phyloP scores from a whole-genome alignment of 306 rosid species.

The Coriaria nepalensis region DNA sequence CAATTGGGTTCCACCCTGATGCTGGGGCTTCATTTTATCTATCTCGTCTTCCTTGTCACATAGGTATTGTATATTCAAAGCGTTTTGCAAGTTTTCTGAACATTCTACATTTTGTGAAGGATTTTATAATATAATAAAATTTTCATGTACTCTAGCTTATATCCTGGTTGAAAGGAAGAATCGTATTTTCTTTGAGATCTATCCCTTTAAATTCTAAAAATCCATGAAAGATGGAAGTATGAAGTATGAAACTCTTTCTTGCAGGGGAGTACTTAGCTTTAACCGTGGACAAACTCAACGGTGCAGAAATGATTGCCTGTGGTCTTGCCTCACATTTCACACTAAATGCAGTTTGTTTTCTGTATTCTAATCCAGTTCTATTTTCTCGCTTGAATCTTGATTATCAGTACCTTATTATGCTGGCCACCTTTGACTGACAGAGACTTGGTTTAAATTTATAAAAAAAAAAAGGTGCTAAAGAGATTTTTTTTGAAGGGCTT shows the following conservation, averaged over 20 bases:
- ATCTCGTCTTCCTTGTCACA: constrained; percentile 89
- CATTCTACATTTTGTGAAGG: neutral
- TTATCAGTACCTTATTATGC: constrained; percentile 1
- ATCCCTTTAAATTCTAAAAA: too few species aligned
- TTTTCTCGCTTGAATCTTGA: constrained; percentile 12
- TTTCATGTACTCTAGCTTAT: too few species aligned
- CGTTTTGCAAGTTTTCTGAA: neutral
- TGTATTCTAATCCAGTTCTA: constrained; percentile 5
- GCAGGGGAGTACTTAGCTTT: constrained; percentile 95
- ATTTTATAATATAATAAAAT: too few species aligned
- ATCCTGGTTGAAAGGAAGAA: neutral
- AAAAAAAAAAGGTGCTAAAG: too few species aligned
- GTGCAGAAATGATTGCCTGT: constrained; percentile 93
- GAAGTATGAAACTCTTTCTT: constrained; percentile 5
- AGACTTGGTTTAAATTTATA: constrained; percentile 53
- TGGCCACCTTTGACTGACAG: constrained; percentile 26
- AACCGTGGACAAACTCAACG: constrained; percentile 91
- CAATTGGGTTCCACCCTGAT: constrained; percentile 96
- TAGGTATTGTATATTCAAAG: constrained; percentile 33
- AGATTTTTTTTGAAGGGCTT: too few species aligned
- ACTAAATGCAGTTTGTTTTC: constrained; percentile 51
- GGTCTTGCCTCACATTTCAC: constrained; percentile 83
- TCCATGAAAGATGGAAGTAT: constrained; percentile 4
- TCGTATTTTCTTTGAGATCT: too few species aligned
- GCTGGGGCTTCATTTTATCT: constrained; percentile 92